Evolutionary conservation across 2,329 filamentous ascomycete species (phyloP), one percentile per base, ranked within the genome.

Genomic region (Stemphylium lycopersici): DNA sequence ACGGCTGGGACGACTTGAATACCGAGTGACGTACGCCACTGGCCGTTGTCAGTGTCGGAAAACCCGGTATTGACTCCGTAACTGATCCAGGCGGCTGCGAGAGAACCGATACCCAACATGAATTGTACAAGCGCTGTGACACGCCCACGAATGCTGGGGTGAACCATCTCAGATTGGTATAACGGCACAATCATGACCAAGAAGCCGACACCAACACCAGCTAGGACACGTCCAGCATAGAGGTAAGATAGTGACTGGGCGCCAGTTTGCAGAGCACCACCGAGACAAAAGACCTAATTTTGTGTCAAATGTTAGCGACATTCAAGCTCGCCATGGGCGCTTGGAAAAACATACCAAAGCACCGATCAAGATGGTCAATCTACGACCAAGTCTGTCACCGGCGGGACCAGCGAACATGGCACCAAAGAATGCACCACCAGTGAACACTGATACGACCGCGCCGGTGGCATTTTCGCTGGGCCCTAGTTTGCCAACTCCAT

Each of bases 101-200:
- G 81, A 13, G 89, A 79, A 52, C 90, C 90, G 24, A 93, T 83
- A 1, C 90, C 90, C 46, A 93, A 73, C 89, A 93, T 93, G 69
- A 93, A 92, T 66, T 93, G 90, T 72, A 93, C 90, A 3, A 93
- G 79, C 26, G 86, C 84, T 0, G 89, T 92, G 29, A 95, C 83
- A 58, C 87, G 80, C 11, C 90, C 90, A 71, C 90, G 84, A 66
- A 93, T 93, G 53, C 82, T 83, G 1, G 90, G 90, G 70, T 93
- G 90, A 3, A 88, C 87, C 20, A 93, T 81, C 68, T 95, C 90
- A 18, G 88, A 89, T 70, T 93, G 90, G 70, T 92, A 93, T 0
- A 93, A 75, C 2, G 90, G 86, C 33, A 88, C 78, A 57, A 87
- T 84, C 84, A 87, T 87, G 59, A 81, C 81, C 6, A 88, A 75